Conservation (phyloP, 331 rosid genomes). For the Stylosanthes scabra region DNA sequence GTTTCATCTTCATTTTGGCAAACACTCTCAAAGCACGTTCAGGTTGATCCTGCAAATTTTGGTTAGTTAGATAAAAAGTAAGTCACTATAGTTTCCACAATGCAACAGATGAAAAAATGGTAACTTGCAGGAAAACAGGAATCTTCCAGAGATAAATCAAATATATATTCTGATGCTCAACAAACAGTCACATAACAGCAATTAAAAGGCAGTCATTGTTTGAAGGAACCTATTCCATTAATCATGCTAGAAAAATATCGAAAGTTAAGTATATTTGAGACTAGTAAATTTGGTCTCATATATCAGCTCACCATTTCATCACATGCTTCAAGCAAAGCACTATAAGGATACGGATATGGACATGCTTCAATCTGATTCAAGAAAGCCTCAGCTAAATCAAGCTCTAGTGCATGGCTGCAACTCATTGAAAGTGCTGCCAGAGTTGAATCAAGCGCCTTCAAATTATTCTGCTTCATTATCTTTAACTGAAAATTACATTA, state of each 20-base stretch:
- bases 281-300: slow-evolving; percentile 24
- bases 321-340: slow-evolving; percentile 70
- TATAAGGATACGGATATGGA: slow-evolving; percentile 55
- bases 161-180: slow-evolving; percentile 27
- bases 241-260: background rate
- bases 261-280: background rate
- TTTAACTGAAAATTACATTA: slow-evolving; percentile 61
- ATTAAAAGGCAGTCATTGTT: slow-evolving; percentile 13
- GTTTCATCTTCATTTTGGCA: slow-evolving; percentile 69
- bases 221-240: slow-evolving; percentile 13
- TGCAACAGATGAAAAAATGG: slow-evolving; percentile 22
- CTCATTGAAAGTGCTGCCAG: slow-evolving; percentile 67
- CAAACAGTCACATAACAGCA: slow-evolving; percentile 30
- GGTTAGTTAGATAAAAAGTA: slow-evolving; percentile 30
- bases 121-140: background rate
- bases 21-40: slow-evolving; percentile 75
- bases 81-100: slow-evolving; percentile 24
- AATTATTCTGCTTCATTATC: slow-evolving; percentile 62
- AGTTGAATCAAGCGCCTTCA: slow-evolving; percentile 72
- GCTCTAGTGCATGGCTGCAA: slow-evolving; percentile 64
- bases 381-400: slow-evolving; percentile 78
- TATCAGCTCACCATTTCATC: slow-evolving; percentile 67
- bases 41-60: slow-evolving; percentile 74
- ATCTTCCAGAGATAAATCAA: slow-evolving; percentile 28
- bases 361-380: slow-evolving; percentile 61